Base-by-base conservation (phyloP, 169 alveolate genomes). In the Plasmodium gonderi region DNA sequence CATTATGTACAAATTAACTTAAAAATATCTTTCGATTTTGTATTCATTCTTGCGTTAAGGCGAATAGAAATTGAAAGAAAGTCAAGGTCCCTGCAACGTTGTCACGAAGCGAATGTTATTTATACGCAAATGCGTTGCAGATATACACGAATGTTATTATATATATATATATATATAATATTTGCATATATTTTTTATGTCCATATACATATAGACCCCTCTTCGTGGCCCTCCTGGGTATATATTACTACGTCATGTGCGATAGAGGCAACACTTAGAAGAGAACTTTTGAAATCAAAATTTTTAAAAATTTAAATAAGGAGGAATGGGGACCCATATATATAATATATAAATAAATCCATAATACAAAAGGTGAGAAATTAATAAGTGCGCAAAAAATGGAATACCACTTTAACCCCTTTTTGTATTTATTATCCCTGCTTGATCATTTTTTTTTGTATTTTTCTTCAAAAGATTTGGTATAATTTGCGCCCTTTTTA, bases 401-500 rank as follows among this genome's bases (percentile, higher is more conserved):
- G 33, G 14, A 36, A 36, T 20, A 12, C 36, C 72, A 20, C 72
- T 9, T 29, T 8, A 60, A n/a, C 72, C 14, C 8, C 38, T 60
- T 60, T 20, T 23, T 40, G n/a, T 20, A 49, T 49, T 75, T 74
- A 40, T 75, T 20, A n/a, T n/a, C 64, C 65, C 54, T 29, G 20
- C 33, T 40, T 36, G 38, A 4, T 33, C 64, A 75, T 75, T 42
- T 82, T 82, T 68, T 69, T 45, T 83, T 83, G 14, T 40, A 8
- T 64, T 72, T 87, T 20, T 87, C 89, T 17, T 87, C 67, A 75
- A 87, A 87, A 75, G 26, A 87, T 75, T 51, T 87, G 23, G 93
- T 87, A 74, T 87, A 87, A 75, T 87, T 75, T 9, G 93, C 87
- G 33, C 93, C 93, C 47, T 87, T 87, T 75, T 74, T 87, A 74